Evolutionary conservation across 345 rosid genomes (phyloP).

Genomic region (Psidium guajava): DNA sequence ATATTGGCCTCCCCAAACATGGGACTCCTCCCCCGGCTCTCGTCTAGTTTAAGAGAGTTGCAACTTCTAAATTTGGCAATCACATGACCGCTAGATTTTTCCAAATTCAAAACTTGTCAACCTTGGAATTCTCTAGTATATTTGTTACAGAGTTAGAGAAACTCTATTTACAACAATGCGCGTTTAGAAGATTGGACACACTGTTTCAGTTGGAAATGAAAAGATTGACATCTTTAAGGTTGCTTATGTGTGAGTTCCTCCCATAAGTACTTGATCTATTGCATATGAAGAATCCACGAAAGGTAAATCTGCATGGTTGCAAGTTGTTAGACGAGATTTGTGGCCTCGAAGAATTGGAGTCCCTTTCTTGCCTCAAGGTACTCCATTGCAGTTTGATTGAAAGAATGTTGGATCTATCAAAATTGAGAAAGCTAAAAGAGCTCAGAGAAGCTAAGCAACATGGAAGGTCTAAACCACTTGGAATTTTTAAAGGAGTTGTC

Average conservation of each 20-base stretch:
- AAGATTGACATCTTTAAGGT: not conserved
- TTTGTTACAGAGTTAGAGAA: not conserved
- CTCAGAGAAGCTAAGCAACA: rapidly evolving
- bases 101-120: not conserved
- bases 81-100: no score
- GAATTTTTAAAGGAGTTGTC: no score
- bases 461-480: no score
- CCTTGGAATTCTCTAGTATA: not conserved
- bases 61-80: not conserved
- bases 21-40: rapidly evolving
- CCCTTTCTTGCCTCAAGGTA: rapidly evolving
- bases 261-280: not conserved
- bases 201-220: not conserved
- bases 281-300: not conserved
- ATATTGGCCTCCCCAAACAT: no score
- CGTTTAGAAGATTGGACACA: rapidly evolving
- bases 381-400: rapidly evolving
- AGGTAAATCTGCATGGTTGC: rapidly evolving
- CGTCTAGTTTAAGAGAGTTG: not conserved
- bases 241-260: rapidly evolving
- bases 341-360: not conserved
- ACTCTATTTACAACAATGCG: rapidly evolving
- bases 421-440: not conserved
- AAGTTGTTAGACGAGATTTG: not conserved
- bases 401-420: not conserved